Conservation (phyloP, 1,284 basidiomycete species). For the Apiotrichum brassicae region DNA sequence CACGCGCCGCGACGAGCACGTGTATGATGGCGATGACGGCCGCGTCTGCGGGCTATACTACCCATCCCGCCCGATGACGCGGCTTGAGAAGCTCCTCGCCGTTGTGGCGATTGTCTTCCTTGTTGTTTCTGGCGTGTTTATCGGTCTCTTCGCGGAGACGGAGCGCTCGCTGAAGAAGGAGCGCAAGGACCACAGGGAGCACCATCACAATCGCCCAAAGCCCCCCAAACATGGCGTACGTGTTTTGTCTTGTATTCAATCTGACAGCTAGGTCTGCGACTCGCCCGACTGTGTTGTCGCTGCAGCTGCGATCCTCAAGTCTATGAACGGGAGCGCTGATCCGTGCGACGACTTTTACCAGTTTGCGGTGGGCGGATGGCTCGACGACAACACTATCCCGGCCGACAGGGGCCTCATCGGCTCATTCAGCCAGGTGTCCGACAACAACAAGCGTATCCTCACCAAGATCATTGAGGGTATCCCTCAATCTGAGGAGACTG, state of each 20-base stretch:
- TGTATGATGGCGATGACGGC: slow-evolving; percentile 19
- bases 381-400: slow-evolving; percentile 69
- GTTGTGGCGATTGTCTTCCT: slow-evolving; percentile 68
- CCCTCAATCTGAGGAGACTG: slow-evolving; percentile 13
- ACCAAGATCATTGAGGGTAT: slow-evolving; percentile 45
- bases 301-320: slow-evolving; percentile 72
- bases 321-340: slow-evolving; percentile 73
- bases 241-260: slow-evolving; percentile 3
- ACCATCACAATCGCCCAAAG: not conserved
- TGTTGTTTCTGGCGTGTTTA: slow-evolving; percentile 74
- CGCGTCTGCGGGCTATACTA: slow-evolving; percentile 29
- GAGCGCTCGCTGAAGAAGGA: slow-evolving; percentile 64
- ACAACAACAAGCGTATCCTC: slow-evolving; percentile 49
- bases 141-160: slow-evolving; percentile 84
- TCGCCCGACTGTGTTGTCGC: slow-evolving; percentile 75
- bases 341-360: slow-evolving; percentile 95
- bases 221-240: too few species aligned
- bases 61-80: slow-evolving; percentile 60
- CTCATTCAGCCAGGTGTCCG: slow-evolving; percentile 45
- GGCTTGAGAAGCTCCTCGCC: slow-evolving; percentile 77
- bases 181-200: slow-evolving; percentile 32
- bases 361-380: slow-evolving; percentile 79
- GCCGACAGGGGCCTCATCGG: slow-evolving; percentile 66
- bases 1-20: slow-evolving; percentile 14
- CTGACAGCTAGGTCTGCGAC: slow-evolving; percentile 56